These are phyloP conservation scores for Xylariales sp. DNA, from an alignment of 2,329 filamentous ascomycete species.

Conservation along the genomic window DNA sequence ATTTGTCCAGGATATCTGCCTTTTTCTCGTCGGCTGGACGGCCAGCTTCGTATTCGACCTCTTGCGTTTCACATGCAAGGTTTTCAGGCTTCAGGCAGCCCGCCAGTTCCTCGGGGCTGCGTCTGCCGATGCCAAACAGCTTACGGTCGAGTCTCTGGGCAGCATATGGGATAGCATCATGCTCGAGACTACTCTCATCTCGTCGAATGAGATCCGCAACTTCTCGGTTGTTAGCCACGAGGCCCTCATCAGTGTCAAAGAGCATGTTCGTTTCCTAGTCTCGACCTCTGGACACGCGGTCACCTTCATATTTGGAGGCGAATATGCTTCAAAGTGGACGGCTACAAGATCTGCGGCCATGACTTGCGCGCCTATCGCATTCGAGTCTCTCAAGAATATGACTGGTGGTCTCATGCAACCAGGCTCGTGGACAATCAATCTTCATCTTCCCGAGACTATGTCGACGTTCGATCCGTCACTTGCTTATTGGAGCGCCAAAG, in stretches of 20 bases:
- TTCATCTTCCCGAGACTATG: conserved; percentile 38
- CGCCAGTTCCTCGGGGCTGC: conserved; percentile 19
- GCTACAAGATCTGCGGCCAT: conserved; percentile 17
- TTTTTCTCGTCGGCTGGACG: conserved; percentile 58
- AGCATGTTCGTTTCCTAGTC: conserved; percentile 39
- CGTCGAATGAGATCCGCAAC: conserved; percentile 61
- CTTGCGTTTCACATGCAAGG: conserved; percentile 31
- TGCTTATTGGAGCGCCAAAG: conserved; percentile 62
- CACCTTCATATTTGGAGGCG: conserved; percentile 40
- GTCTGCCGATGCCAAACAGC: conserved; percentile 17
- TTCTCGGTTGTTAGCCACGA: conserved; percentile 75
- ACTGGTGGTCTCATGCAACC: conserved; percentile 39
- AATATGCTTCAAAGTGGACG: conserved; percentile 30
- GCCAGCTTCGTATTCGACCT: conserved; percentile 39
- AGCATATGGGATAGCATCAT: conserved; percentile 47
- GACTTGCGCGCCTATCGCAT: conserved; percentile 14
- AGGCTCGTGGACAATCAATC: conserved; percentile 53
- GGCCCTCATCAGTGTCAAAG: conserved; percentile 58
- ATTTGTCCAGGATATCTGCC: conserved; percentile 68
- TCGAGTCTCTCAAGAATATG: conserved; percentile 25
- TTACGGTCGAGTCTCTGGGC: conserved; percentile 22
- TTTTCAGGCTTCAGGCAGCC: conserved; percentile 27
- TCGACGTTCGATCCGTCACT: conserved; percentile 49
- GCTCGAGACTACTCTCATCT: conserved; percentile 46
- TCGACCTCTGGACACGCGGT: conserved; percentile 33